Conservation (phyloP, 1,284 basidiomycete genomes). For the Psilocybe mexicana region DNA sequence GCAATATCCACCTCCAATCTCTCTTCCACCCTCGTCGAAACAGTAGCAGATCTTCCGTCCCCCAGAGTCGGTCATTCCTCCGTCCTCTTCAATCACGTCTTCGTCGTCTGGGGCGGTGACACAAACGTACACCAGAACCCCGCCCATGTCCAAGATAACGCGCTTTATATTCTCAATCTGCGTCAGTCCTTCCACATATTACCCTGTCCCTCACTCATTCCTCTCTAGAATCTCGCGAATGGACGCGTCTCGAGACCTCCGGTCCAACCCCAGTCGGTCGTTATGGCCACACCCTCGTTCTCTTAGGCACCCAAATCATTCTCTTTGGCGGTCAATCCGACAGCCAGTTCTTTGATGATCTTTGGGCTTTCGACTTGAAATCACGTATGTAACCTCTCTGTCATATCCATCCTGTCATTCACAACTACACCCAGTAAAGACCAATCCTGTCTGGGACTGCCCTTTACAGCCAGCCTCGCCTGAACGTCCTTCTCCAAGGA, state of each 20-base stretch:
- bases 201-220: not conserved
- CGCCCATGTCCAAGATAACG: not conserved
- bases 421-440: not conserved
- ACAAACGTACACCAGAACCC: not conserved
- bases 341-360: slow-evolving; percentile 3
- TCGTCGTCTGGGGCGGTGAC: slow-evolving; percentile 9
- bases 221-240: not conserved
- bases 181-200: not conserved
- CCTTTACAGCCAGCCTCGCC: not conserved
- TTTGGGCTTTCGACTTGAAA: slow-evolving; percentile 5
- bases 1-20: not conserved
- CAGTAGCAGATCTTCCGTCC: not conserved
- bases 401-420: not conserved
- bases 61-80: not conserved
- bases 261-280: slow-evolving; percentile 3
- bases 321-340: slow-evolving; percentile 7
- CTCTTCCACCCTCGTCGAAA: not conserved
- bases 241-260: not conserved
- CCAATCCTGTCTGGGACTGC: slow-evolving; percentile 3
- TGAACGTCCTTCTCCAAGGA: not conserved
- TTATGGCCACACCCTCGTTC: slow-evolving; percentile 4
- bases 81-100: not conserved
- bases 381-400: not conserved
- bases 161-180: slow-evolving; percentile 4
- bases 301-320: slow-evolving; percentile 1